These are phyloP conservation scores for Talaromyces sp. DNA, from an alignment of 2,329 filamentous ascomycete genomes.

Conservation along the genomic window DNA sequence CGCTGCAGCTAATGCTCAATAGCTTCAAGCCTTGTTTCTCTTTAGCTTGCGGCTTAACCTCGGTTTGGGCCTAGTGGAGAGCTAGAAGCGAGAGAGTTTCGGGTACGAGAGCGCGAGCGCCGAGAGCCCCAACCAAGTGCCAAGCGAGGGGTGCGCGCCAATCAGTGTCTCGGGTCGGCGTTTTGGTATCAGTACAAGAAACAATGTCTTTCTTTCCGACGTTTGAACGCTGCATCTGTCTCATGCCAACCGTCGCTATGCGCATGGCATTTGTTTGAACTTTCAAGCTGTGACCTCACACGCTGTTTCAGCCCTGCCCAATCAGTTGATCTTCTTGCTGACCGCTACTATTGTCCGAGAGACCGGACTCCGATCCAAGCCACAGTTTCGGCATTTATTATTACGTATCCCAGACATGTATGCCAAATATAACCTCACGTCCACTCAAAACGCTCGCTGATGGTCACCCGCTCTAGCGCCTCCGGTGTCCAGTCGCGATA, in stretches of 20 bases:
- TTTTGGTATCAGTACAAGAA: neutral
- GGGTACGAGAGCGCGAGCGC: neutral
- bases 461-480: constrained; percentile 1
- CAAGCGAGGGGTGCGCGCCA: neutral
- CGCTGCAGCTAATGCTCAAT: neutral
- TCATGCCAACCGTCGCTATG: neutral
- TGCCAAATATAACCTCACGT: neutral
- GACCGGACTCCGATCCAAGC: neutral
- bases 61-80: neutral
- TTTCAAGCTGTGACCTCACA: neutral
- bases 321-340: neutral
- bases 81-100: neutral
- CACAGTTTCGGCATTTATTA: neutral
- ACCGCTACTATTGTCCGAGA: neutral
- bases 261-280: neutral
- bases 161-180: neutral
- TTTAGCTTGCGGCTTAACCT: neutral
- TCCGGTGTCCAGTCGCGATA: constrained; percentile 15
- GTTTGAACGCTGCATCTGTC: neutral
- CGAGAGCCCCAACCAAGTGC: neutral
- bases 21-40: neutral
- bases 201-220: neutral
- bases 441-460: neutral
- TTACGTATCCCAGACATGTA: neutral
- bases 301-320: neutral